phyloP scores from a whole-genome alignment of 1,139 yeast genomes.

The Tardiomyces depauwii region DNA sequence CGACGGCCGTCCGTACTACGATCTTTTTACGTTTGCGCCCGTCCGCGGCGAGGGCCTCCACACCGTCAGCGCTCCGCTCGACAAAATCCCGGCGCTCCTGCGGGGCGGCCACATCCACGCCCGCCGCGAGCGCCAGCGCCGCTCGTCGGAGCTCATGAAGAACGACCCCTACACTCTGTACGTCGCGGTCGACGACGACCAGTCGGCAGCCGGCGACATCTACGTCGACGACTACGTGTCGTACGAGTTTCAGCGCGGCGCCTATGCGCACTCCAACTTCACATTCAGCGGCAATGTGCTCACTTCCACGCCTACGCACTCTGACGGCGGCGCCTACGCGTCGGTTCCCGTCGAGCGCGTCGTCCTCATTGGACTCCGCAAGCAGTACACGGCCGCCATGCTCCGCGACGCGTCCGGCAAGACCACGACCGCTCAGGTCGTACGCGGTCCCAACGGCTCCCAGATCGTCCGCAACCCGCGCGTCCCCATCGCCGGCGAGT shows the following conservation, averaged over 20 bases:
- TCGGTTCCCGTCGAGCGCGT: slow-evolving; percentile 45
- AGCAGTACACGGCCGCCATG: slow-evolving; percentile 26
- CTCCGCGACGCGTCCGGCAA: slow-evolving; percentile 21
- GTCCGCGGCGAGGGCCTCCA: slow-evolving; percentile 29
- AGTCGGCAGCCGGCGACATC: slow-evolving; percentile 42
- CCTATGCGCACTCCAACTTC: slow-evolving; percentile 35
- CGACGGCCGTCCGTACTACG: slow-evolving; percentile 39
- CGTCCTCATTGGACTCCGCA: slow-evolving; percentile 35
- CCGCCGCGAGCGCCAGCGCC: slow-evolving; percentile 61
- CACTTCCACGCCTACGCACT: slow-evolving; percentile 17
- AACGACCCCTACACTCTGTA: slow-evolving; percentile 77
- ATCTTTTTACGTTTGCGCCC: slow-evolving; percentile 45
- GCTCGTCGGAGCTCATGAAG: slow-evolving; percentile 67
- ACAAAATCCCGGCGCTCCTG: slow-evolving; percentile 58
- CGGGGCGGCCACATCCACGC: slow-evolving; percentile 71
- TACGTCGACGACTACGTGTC: slow-evolving; percentile 84
- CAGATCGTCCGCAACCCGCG: slow-evolving; percentile 43
- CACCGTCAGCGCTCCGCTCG: slow-evolving; percentile 39
- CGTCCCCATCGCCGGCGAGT: slow-evolving; percentile 37
- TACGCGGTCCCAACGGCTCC: slow-evolving; percentile 12
- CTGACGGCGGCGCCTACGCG: slow-evolving; percentile 13
- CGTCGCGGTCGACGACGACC: slow-evolving; percentile 41
- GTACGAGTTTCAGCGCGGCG: slow-evolving; percentile 43
- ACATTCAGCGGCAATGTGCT: slow-evolving; percentile 18
- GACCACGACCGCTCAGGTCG: slow-evolving; percentile 28